phyloP scores from a whole-genome alignment of 2,329 filamentous ascomycete genomes.

The Penicillium sp. region DNA sequence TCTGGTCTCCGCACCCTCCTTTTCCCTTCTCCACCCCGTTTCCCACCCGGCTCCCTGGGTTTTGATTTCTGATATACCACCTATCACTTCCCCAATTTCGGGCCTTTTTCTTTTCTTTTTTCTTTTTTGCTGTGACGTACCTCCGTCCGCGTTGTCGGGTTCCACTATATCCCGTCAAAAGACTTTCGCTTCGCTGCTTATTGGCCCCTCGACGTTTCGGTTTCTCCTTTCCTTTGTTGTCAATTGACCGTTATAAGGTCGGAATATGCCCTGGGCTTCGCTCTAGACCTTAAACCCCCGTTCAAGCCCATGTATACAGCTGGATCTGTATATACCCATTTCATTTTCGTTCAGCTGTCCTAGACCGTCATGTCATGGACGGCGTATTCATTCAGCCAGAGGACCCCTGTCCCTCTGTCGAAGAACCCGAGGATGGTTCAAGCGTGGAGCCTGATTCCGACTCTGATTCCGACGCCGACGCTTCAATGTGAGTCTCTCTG shows the following conservation, averaged over 20 bases:
- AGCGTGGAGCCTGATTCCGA: slow-evolving; percentile 15
- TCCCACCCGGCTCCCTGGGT: slow-evolving; percentile 2
- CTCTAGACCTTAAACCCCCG: neutral
- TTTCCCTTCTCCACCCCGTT: neutral
- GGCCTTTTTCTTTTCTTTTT: neutral
- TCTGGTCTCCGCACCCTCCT: neutral
- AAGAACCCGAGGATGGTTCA: neutral
- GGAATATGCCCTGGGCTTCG: neutral
- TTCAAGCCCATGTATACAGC: neutral
- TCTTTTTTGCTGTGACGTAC: neutral
- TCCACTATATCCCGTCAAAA: neutral
- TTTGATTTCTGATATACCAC: neutral
- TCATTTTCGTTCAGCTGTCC: neutral
- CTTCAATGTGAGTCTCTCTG: slow-evolving; percentile 26
- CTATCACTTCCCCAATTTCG: slow-evolving; percentile 1
- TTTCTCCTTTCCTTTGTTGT: neutral
- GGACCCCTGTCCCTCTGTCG: slow-evolving; percentile 1
- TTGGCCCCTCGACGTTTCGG: neutral
- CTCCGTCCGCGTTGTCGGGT: neutral
- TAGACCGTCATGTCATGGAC: slow-evolving; percentile 31
- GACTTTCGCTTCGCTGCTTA: neutral
- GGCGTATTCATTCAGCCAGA: slow-evolving; percentile 18
- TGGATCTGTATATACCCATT: neutral
- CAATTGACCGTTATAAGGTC: neutral
- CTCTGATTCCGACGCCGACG: slow-evolving; percentile 14